Evolutionary conservation across 352 stramenopile species (phyloP).

Genomic region (Pythium phragmitis): DNA sequence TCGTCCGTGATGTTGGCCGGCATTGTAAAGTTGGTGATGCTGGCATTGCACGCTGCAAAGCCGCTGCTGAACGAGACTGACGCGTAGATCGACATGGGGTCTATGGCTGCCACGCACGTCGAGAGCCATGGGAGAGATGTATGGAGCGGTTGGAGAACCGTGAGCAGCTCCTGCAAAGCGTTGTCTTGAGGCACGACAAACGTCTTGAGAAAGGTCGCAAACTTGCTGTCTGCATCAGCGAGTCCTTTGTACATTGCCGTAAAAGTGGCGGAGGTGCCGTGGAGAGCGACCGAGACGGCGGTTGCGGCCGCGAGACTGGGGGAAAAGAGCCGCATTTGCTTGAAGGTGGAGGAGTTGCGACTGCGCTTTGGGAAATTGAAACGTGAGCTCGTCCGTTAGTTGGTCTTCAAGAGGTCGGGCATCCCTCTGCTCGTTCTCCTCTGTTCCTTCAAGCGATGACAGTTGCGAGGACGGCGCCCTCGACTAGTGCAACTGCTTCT

Average conservation of each 20-base stretch:
- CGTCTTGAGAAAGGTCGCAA: slow-evolving; percentile 11
- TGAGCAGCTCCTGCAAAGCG: slow-evolving; percentile 17
- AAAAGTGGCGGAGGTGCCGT: background rate
- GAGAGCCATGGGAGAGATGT: slow-evolving; percentile 37
- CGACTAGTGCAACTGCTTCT: too few relatives aligned
- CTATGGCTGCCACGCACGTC: slow-evolving; percentile 38
- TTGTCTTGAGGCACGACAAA: slow-evolving; percentile 3
- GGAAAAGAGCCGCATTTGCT: background rate
- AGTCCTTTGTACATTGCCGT: slow-evolving; percentile 24
- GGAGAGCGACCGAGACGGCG: background rate
- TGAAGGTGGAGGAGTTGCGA: background rate
- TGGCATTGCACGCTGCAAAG: slow-evolving; percentile 30
- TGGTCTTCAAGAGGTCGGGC: background rate
- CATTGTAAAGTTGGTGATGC: slow-evolving; percentile 20
- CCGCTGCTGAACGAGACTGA: slow-evolving; percentile 21
- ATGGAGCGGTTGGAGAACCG: slow-evolving; percentile 31
- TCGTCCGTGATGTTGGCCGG: slow-evolving; percentile 5
- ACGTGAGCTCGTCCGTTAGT: background rate
- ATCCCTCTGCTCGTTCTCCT: background rate
- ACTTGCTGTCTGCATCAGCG: slow-evolving; percentile 22
- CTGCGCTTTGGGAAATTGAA: background rate
- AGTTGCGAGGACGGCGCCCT: background rate
- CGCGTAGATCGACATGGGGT: slow-evolving; percentile 28
- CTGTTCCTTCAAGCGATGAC: background rate
- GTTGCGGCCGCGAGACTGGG: background rate